A percentile compares a stretch with the other conserved stretches of the same genome.
phyloP scores from a whole-genome alignment of 768 basidiomycete species.

The Mrakia frigida region DNA sequence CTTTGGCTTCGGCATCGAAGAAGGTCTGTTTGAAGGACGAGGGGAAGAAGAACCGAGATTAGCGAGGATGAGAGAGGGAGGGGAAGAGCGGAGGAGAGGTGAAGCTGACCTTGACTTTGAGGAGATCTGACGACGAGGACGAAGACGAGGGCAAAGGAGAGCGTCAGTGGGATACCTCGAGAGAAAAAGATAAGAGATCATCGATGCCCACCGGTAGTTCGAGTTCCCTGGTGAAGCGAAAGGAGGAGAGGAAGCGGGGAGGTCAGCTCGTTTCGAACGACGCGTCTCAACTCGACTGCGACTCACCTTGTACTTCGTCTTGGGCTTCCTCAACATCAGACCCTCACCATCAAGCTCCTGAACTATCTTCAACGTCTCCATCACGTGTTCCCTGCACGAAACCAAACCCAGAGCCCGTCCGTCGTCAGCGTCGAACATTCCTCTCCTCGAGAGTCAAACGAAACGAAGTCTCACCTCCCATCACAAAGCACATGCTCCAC shows the following conservation, averaged over 20 bases:
- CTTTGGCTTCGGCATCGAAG: conserved; percentile 38
- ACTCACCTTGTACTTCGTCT: not conserved
- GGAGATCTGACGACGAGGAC: not conserved
- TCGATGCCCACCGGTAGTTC: too few species aligned
- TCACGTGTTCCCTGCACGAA: not conserved
- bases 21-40: too few species aligned
- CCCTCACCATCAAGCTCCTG: not conserved
- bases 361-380: not conserved
- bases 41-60: not conserved
- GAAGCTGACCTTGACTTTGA: not conserved
- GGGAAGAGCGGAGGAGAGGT: not conserved
- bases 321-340: not conserved
- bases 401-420: not conserved
- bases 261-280: too few species aligned
- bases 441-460: not conserved
- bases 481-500: conserved; percentile 1
- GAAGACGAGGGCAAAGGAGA: too few species aligned
- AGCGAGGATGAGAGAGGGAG: not conserved
- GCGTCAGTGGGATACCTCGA: too few species aligned
- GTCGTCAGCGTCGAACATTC: not conserved
- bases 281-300: too few species aligned
- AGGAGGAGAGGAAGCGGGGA: too few species aligned
- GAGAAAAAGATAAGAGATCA: too few species aligned
- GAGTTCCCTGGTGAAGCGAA: too few species aligned
- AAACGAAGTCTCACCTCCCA: not conserved